Evolutionary conservation across 2,329 filamentous ascomycete genomes (phyloP), one percentile per base, ranked within the genome.

Genomic region (Nannizzia gypsea): DNA sequence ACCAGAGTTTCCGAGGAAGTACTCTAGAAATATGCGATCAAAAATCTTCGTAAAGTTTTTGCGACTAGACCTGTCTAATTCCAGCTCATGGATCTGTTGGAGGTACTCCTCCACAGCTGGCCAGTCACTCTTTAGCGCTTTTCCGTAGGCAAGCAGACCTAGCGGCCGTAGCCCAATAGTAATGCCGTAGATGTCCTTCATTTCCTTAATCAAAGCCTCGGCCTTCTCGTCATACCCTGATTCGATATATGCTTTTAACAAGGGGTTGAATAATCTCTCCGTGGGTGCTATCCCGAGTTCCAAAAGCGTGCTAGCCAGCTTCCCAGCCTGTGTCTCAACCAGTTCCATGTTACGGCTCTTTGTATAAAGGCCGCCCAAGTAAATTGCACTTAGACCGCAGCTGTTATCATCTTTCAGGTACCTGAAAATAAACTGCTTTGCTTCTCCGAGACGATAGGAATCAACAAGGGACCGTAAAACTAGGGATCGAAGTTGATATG

Each of bases 1-100:
- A 0, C 69, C 71, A 3, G 71, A 66, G 60, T 75, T 72, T 24
- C 66, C 67, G 4, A 72, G 66, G 67, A 72, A 75, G 56, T 70
- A 76, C 62, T 76, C 73, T 38, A 75, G 63, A 48, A 75, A 74
- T 48, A 76, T 68, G 24, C 72, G 71, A 59, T 75, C 72, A 55
- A 75, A 75, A 22, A 69, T 65, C 3, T 66, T 65, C 1, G 64
- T 56, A 48, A 75, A 75, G 5, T 58, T 62, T 58, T 44, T 54
- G 13, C 60, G 62, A 11, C 66, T 64, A 15, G 65, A 64, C 4
- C 61, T 63, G 11, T 72, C 71, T 34, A 72, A 60, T 3, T 68
- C 68, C 6, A 70, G 67, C 6, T 67, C 63, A 52, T 74, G 70
- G 66, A 77, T 72, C 50, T 71, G 68, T 46, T 69, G 61, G 55